Evolutionary conservation across 108 stramenopile genomes (phyloP), one percentile per base, ranked within the genome.

Genomic region (Cyclotella kingstonii): DNA sequence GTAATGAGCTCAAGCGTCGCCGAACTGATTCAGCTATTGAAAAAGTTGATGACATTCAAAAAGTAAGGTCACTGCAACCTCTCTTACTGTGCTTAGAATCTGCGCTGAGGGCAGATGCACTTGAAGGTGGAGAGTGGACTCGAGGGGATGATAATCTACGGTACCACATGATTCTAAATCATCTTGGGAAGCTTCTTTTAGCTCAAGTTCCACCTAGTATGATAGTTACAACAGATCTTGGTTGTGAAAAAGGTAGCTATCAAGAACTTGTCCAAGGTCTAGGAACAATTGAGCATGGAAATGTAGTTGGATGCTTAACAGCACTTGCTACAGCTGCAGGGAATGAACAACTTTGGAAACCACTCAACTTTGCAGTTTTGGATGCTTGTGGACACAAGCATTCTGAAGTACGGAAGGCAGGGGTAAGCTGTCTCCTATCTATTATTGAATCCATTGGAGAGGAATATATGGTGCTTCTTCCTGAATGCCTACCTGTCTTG

Each of bases 391-490:
- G 78, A n/a, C 67, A 84, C 34, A 60, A 46, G 4, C 57, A 85
- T 23, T 56, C 68, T 6, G 89, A 90, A 65, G 93, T 94, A 12
- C 80, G 89, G 21, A 85, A 76, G 52, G 84, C 87, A 49, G 93
- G 93, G n/a, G 70, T 91, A 5, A 57, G 47, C 18, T 88, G 86
- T 55, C 78, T 94, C 4, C 49, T 86, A 4, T 80, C 84, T 7
- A 71, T 94, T 36, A 85, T 94, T 17, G 68, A 87, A 52, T 79
- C 87, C 4, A 80, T 94, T 15, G 93, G 93, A 1, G 93, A 94
- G 75, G 93, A 94, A 55, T 94, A 91, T 66, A 90, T 94, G 93
- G 87, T 91, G 2, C 65, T 94, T 8, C 82, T 94, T 44, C 93
- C 93, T 0, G 90, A 94, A 68, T 94, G 93, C 48, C 57, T 94